phyloP scores from a whole-genome alignment of 768 basidiomycete genomes.

The Galerina marginata region DNA sequence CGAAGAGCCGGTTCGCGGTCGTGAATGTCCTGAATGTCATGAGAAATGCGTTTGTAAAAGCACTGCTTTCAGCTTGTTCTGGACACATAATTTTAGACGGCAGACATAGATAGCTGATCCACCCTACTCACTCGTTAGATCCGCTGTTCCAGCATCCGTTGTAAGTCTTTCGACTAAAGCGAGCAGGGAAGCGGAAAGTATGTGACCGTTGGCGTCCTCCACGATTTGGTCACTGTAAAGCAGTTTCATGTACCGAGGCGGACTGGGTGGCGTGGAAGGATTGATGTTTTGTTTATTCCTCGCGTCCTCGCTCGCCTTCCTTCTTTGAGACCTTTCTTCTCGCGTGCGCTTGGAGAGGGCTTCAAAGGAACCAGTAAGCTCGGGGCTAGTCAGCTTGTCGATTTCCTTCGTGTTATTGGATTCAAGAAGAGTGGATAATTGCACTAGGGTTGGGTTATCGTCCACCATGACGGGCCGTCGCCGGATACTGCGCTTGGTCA shows the following conservation, averaged over 20 bases:
- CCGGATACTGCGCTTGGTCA: slow-evolving; percentile 37
- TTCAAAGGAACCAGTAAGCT: slow-evolving; percentile 30
- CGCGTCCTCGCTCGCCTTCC: slow-evolving; percentile 23
- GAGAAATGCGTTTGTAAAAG: slow-evolving; percentile 71
- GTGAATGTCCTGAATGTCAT: slow-evolving; percentile 86
- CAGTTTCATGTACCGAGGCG: slow-evolving; percentile 67
- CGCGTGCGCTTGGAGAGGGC: slow-evolving; percentile 23
- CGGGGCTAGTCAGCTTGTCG: slow-evolving; percentile 36
- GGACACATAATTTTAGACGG: slow-evolving; percentile 8
- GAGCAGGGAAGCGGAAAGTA: slow-evolving; percentile 70
- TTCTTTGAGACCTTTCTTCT: slow-evolving; percentile 14
- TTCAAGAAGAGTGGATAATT: slow-evolving; percentile 44
- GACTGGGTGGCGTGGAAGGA: slow-evolving; percentile 8
- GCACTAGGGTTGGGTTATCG: slow-evolving; percentile 37
- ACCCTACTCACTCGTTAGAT: slow-evolving; percentile 58
- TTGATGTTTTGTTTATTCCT: slow-evolving; percentile 18
- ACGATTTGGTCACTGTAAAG: slow-evolving; percentile 67
- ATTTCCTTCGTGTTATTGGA: slow-evolving; percentile 38
- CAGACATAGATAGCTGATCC: slow-evolving; percentile 6
- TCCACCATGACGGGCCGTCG: slow-evolving; percentile 45
- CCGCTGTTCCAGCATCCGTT: slow-evolving; percentile 41
- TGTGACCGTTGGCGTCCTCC: slow-evolving; percentile 64
- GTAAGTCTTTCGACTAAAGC: slow-evolving; percentile 78
- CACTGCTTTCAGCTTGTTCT: slow-evolving; percentile 29
- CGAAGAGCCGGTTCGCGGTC: slow-evolving; percentile 69